These are phyloP conservation scores for Pestalotiopsis sp. DNA, from an alignment of 2,329 filamentous ascomycete species.

Conservation along the genomic window DNA sequence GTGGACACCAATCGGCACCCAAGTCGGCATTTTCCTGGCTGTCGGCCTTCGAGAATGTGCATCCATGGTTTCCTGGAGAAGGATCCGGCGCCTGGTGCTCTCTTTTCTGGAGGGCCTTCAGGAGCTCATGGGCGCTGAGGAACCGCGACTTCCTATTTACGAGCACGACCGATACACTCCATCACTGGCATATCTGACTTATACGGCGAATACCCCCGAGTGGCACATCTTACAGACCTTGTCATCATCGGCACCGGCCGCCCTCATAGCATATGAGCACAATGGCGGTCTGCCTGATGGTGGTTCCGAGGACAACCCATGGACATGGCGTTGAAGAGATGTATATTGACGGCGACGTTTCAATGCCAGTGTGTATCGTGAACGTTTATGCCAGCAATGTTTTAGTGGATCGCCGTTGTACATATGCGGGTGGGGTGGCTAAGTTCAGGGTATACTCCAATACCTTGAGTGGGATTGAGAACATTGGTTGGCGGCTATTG, in stretches of 20 bases:
- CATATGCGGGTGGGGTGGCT: no score
- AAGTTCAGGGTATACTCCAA: no score
- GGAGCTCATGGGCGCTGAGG: neutral
- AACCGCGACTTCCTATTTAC: neutral
- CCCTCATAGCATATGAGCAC: neutral
- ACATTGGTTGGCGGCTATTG: no score
- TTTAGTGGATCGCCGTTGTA: no score
- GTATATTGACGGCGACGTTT: no score
- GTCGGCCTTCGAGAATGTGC: neutral
- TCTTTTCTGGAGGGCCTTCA: neutral
- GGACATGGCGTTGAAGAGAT: neutral
- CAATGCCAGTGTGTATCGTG: no score
- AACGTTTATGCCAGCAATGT: no score
- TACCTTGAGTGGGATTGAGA: no score
- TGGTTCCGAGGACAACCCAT: neutral
- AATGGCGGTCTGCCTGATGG: neutral
- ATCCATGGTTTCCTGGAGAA: neutral
- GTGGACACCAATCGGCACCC: neutral
- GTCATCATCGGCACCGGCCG: neutral
- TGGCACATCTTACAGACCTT: neutral
- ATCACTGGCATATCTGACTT: no score
- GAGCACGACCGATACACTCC: neutral
- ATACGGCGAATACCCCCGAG: neutral
- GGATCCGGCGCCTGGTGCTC: neutral
- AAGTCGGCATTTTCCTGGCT: neutral